Evolutionary conservation across 2,329 filamentous ascomycete genomes (phyloP), one percentile per base, ranked within the genome.

Genomic region (Alternaria viburni): DNA sequence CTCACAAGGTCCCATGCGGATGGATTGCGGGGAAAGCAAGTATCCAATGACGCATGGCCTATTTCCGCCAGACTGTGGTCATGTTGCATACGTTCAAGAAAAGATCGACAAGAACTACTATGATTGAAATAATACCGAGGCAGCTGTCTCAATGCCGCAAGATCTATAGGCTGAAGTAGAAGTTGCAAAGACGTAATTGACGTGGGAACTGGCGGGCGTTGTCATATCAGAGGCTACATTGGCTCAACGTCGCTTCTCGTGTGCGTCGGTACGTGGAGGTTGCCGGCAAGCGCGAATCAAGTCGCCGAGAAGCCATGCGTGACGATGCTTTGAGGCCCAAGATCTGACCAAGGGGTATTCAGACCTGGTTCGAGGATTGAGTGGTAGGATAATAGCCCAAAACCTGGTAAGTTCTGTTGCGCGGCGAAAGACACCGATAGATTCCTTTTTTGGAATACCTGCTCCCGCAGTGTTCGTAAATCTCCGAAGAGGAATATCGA

Each of bases 1-100:
- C 21, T 10, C 25, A 41, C 28, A 54, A 13, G 30, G 44, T 7
- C n/a, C 49, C 55, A 62, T 17, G 21, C 8, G 28, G 30, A 30
- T 45, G 55, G 55, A 43, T 57, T 59, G 28, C 28, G 55, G 55
- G 49, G 55, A 26, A 43, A 21, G 5, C 13, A 26, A 17, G 41
- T 54, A 12, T 19, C 60, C 55, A 59, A 54, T 54, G 19, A 23
- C 28, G 43, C 19, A 46, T 59, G 21, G 30, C 23, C n/a, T 59
- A 59, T 47, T 54, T 21, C 21, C 41, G 17, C 45, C 17, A 21
- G 17, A 56, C 43, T 28, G 15, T 46, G 36, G 44, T 57, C 28
- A 49, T 32, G 28, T 36, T 50, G 28, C 55, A 57, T 50, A n/a
- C 44, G 44, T 11, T 49, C 44, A 57, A 28, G 44, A 17, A 57